These are phyloP conservation scores for Aspergillus piperis DNA, from an alignment of 2,329 filamentous ascomycete genomes.

Conservation along the genomic window DNA sequence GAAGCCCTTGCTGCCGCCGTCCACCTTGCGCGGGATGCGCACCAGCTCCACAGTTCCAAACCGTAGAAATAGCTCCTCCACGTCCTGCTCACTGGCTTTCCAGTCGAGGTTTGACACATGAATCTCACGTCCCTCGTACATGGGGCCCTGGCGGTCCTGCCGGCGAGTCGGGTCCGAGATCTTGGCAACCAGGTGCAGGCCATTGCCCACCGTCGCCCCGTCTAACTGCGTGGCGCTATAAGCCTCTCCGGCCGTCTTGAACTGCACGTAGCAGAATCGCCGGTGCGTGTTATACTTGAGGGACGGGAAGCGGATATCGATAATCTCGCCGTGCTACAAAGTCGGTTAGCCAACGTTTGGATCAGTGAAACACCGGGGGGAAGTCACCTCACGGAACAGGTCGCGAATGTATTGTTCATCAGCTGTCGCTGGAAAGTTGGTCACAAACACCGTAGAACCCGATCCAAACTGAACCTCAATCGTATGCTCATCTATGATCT, in stretches of 20 bases:
- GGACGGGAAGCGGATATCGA: slow-evolving; percentile 86
- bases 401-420: slow-evolving; percentile 55
- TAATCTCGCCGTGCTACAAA: slow-evolving; percentile 70
- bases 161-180: slow-evolving; percentile 81
- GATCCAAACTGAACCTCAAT: slow-evolving; percentile 75
- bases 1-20: slow-evolving; percentile 72
- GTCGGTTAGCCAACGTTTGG: slow-evolving; percentile 16
- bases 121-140: slow-evolving; percentile 84
- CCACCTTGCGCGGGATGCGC: slow-evolving; percentile 68
- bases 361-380: not conserved
- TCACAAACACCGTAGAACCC: slow-evolving; percentile 80
- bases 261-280: slow-evolving; percentile 96
- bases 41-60: slow-evolving; percentile 75
- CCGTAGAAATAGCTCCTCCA: slow-evolving; percentile 70
- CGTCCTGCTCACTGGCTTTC: slow-evolving; percentile 64
- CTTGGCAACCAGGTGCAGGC: slow-evolving; percentile 71
- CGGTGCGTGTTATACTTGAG: slow-evolving; percentile 85
- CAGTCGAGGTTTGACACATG: slow-evolving; percentile 71
- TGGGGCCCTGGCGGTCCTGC: slow-evolving; percentile 75
- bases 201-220: slow-evolving; percentile 67
- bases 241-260: slow-evolving; percentile 68
- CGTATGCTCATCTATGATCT: slow-evolving; percentile 71
- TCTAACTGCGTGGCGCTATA: slow-evolving; percentile 72
- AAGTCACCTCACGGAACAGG: slow-evolving; percentile 56
- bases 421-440: slow-evolving; percentile 73